Base-by-base conservation (phyloP, 2,329 filamentous ascomycete species). In the Dothideomycetes sp. region DNA sequence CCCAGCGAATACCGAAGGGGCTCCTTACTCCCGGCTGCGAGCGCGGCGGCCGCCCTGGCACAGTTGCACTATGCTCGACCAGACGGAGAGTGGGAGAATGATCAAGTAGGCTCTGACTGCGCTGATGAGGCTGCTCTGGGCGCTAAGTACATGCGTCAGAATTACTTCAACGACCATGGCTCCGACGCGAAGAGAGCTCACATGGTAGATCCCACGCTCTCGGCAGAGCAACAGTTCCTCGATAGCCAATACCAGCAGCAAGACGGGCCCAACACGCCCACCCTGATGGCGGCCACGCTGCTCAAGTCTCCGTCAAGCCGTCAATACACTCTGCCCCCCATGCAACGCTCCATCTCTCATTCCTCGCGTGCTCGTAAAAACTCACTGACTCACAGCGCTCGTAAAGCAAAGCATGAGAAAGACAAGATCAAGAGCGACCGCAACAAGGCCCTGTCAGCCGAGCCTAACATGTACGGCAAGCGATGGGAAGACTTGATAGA, bases 401-500 rank as follows among this genome's bases (percentile, higher is more conserved):
- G 82, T 43, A 80, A 83, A 52, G 69, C 74, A 30, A 84, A 84
- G 55, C 87, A 94, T 53, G 86, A 88, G 57, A 82, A 85, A 53
- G 81, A 79, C 53, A 82, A 76, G 53, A 93, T 86, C 18, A 81
- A 80, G 46, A 81, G 82, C 55, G 74, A 80, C 44, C 78, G 81
- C 52, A 76, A 84, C 47, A 94, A 94, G 64, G 84, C 86, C 42
- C 75, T 84, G 50, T 94, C 86, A 12, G 84, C 84, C 29, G 89
- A 95, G 62, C 87, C 88, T 17, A 78, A 76, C 15, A 68, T 74
- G 34, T 78, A 84, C 63, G 87, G 85, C 49, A 94, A 91, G 65
- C 75, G 89, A 54, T 96, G 89, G 91, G 86, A 94, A 62, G 89
- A 96, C 61, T 71, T 96, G 46, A 93, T 96, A 49, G 88, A 95